phyloP scores from a whole-genome alignment of 2,329 filamentous ascomycete genomes.

The Thelonectria rubi region DNA sequence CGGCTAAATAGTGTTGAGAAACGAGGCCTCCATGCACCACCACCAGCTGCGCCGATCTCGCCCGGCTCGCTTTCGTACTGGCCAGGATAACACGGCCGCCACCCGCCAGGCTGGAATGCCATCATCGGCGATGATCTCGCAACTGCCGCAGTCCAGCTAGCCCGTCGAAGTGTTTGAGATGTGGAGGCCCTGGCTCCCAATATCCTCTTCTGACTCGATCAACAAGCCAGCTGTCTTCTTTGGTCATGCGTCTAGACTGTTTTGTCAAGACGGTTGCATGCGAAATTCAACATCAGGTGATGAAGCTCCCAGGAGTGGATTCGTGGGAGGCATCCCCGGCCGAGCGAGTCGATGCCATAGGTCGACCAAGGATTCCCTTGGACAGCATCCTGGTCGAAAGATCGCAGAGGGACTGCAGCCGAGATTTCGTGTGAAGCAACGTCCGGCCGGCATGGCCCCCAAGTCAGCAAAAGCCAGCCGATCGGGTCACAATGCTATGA shows the following conservation, averaged over 20 bases:
- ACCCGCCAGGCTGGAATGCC: conserved; percentile 19
- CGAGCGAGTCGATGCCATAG: conserved; percentile 7
- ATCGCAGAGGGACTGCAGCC: conserved; percentile 33
- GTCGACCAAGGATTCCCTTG: conserved; percentile 5
- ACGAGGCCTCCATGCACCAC: conserved; percentile 12
- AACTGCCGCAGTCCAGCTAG: conserved; percentile 32
- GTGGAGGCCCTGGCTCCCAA: conserved; percentile 25
- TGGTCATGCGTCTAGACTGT: conserved; percentile 24
- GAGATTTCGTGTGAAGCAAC: conserved; percentile 33
- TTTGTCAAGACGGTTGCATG: conserved; percentile 26
- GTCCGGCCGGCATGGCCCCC: conserved; percentile 28
- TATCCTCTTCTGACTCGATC: conserved; percentile 26
- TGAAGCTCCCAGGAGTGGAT: conserved; percentile 22
- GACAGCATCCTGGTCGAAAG: conserved; percentile 25
- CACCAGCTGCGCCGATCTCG: conserved; percentile 6
- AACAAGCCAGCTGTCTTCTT: conserved; percentile 14
- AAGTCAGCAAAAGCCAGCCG: conserved; percentile 32
- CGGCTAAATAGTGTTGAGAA: conserved; percentile 8
- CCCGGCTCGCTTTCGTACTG: conserved; percentile 2
- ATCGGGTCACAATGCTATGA: conserved; percentile 43
- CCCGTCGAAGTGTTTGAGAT: conserved; percentile 8
- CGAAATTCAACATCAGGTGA: conserved; percentile 29
- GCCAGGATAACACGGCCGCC: conserved; percentile 10
- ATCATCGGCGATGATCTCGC: conserved; percentile 21
- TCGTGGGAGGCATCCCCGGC: conserved; percentile 11